Evolutionary conservation across 805 yeast species (phyloP).

Genomic region (Kluyveromyces siamensis): DNA sequence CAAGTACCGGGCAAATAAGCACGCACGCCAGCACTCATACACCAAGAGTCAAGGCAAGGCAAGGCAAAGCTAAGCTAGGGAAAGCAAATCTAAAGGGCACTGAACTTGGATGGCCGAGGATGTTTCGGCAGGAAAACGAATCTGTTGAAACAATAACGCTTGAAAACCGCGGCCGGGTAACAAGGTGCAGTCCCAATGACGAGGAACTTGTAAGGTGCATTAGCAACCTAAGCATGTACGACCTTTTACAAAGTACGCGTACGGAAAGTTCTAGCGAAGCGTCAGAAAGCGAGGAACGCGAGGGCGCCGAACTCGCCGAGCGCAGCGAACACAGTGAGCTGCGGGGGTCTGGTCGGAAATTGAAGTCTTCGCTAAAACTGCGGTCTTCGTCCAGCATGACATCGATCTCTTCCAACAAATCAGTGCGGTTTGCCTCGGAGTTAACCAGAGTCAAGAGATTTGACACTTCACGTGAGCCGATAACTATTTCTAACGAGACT

Average conservation of each 20-base stretch:
- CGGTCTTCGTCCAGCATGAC: conserved; percentile 10
- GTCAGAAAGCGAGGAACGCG: conserved; percentile 1
- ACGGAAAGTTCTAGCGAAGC: not conserved
- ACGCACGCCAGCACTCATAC: no score
- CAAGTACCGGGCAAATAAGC: no score
- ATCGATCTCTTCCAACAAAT: conserved; percentile 34
- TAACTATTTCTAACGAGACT: conserved; percentile 50
- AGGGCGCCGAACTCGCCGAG: not conserved
- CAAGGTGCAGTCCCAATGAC: not conserved
- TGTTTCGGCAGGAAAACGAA: conserved; percentile 3
- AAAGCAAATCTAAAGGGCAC: not conserved
- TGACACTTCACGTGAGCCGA: conserved; percentile 51
- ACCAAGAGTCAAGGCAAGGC: no score
- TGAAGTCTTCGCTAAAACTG: conserved; percentile 22
- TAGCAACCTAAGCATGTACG: conserved; percentile 4
- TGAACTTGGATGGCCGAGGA: not conserved
- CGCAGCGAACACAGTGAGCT: not conserved
- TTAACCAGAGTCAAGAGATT: conserved; percentile 57
- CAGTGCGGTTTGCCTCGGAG: conserved; percentile 53
- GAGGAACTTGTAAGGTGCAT: conserved; percentile 2
- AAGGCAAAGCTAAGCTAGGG: no score
- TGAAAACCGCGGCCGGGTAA: conserved; percentile 1
- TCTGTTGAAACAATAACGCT: conserved; percentile 2
- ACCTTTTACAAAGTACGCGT: conserved; percentile 2
- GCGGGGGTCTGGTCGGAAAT: conserved; percentile 2